Percentiles rank a stretch among this genome's conserved stretches.
These are phyloP conservation scores for Didymellaceae sp. DNA, from an alignment of 2,329 filamentous ascomycete genomes.

Conservation along the genomic window DNA sequence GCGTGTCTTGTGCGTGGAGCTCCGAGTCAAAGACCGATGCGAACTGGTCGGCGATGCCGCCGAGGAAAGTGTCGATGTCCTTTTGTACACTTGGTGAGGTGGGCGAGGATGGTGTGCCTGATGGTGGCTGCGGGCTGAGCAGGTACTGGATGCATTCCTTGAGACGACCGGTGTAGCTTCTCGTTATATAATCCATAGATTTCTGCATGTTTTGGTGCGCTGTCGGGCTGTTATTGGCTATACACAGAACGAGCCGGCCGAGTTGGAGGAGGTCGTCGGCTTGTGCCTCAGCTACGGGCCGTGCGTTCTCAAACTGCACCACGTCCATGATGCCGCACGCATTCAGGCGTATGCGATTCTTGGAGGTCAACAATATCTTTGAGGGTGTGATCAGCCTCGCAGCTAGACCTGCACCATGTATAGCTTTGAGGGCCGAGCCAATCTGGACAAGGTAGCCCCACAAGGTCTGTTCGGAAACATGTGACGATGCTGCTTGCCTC, in stretches of 20 bases:
- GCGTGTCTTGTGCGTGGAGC: constrained; percentile 79
- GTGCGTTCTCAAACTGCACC: constrained; percentile 76
- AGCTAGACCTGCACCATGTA: constrained; percentile 81
- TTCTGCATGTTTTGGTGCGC: constrained; percentile 69
- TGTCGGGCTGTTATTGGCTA: constrained; percentile 72
- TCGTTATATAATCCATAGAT: constrained; percentile 76
- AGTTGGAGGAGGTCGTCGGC: constrained; percentile 87
- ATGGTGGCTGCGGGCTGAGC: constrained; percentile 61
- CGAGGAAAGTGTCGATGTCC: constrained; percentile 79
- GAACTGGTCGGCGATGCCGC: constrained; percentile 78
- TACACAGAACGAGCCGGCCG: constrained; percentile 80
- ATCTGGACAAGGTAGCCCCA: constrained; percentile 96
- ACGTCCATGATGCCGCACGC: constrained; percentile 91
- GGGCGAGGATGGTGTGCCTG: constrained; percentile 39
- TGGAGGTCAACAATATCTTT: constrained; percentile 89
- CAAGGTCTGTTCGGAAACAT: constrained; percentile 71
- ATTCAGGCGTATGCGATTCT: constrained; percentile 86
- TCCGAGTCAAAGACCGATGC: constrained; percentile 76
- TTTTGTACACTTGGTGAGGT: constrained; percentile 59
- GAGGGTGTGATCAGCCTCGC: constrained; percentile 84
- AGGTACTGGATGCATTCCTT: constrained; percentile 84
- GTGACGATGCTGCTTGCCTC: constrained; percentile 44
- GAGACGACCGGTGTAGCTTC: constrained; percentile 78
- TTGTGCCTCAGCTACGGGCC: constrained; percentile 76
- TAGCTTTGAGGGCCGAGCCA: constrained; percentile 82